Evolutionary conservation across 441 rosid species (phyloP).

Genomic region (Corymbia calophylla): DNA sequence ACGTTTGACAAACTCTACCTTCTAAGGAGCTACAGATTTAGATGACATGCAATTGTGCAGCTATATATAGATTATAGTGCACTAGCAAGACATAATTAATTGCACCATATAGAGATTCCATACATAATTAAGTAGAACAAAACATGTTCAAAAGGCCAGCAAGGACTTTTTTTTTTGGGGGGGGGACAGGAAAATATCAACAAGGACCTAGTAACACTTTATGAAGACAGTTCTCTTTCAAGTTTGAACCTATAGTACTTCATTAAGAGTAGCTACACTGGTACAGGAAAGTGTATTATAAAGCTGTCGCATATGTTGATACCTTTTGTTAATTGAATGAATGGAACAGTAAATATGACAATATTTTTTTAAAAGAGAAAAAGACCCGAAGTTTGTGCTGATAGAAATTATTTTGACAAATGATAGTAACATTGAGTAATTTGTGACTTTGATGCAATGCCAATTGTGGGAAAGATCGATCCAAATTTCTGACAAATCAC

Average conservation of each 20-base stretch:
- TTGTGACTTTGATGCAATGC: neutral
- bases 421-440: neutral
- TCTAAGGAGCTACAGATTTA: neutral
- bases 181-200: neutral
- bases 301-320: neutral
- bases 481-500: neutral
- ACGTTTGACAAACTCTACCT: neutral
- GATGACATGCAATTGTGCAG: neutral
- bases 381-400: neutral
- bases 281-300: neutral
- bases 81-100: neutral
- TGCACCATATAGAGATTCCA: neutral
- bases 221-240: neutral
- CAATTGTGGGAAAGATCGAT: neutral
- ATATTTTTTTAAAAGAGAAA: neutral
- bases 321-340: neutral
- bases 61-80: accelerated
- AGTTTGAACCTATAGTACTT: neutral
- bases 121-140: neutral
- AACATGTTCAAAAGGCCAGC: neutral
- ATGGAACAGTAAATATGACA: neutral
- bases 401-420: neutral
- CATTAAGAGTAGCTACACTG: neutral
- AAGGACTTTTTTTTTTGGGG: neutral
- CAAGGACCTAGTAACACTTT: neutral